Evolutionary conservation across 139 green algal genomes (phyloP).

Genomic region (Micractinium conductrix): DNA sequence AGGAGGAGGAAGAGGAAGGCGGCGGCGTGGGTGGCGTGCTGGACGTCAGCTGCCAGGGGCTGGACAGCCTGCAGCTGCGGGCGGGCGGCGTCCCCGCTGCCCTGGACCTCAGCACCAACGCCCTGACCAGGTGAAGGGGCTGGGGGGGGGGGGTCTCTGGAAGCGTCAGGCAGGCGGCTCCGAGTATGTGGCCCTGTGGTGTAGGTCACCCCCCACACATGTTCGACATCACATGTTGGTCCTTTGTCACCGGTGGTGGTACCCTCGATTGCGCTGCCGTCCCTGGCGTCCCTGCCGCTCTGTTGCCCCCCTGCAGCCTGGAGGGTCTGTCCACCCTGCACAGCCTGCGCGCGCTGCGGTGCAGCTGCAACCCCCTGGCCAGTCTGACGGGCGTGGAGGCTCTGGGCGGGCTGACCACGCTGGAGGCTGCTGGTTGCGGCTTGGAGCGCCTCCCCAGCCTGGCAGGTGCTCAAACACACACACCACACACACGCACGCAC

Average conservation of each 20-base stretch:
- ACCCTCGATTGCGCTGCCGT: background rate
- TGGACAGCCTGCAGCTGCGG: constrained; percentile 16
- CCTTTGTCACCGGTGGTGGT: background rate
- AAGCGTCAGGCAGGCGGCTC: no score
- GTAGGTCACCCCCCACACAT: background rate
- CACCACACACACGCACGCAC: no score
- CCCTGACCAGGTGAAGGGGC: background rate
- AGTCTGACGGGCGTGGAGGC: background rate
- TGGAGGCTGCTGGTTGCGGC: background rate
- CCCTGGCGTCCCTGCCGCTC: background rate
- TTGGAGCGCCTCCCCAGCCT: constrained; percentile 10
- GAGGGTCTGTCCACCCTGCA: background rate
- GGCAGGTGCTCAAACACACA: no score
- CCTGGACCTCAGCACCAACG: background rate
- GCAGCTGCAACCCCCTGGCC: background rate
- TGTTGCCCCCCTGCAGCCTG: background rate
- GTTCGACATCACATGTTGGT: background rate
- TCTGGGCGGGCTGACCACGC: background rate
- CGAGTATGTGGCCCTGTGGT: no score
- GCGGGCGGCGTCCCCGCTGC: background rate
- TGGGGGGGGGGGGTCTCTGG: no score
- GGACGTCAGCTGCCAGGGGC: constrained; percentile 10
- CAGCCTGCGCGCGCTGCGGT: background rate
- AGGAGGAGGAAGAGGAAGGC: background rate
- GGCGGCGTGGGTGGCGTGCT: background rate